These are phyloP conservation scores for Microcos paniculata DNA, from an alignment of 345 rosid genomes.

Conservation along the genomic window DNA sequence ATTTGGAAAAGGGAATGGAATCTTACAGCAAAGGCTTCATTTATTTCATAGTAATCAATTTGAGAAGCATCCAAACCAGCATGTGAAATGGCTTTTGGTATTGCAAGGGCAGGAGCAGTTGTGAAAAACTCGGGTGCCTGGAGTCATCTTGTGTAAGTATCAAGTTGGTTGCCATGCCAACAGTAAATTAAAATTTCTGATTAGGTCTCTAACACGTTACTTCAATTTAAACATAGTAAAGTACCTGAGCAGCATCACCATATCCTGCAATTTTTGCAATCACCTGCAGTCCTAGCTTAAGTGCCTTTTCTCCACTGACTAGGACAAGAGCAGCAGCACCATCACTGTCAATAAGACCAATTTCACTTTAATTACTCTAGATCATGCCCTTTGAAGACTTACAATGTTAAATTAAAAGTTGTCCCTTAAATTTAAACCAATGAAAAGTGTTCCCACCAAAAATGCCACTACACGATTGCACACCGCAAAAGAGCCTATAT, in stretches of 20 bases:
- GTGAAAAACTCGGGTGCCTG: slow-evolving; percentile 96
- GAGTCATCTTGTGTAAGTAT: slow-evolving; percentile 23
- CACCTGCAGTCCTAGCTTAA: slow-evolving; percentile 75
- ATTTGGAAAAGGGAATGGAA: background rate
- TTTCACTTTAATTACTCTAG: slow-evolving; percentile 16
- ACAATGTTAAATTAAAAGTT: background rate
- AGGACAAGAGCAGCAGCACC: slow-evolving; percentile 96
- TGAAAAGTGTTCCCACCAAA: background rate
- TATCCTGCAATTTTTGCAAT: slow-evolving; percentile 81
- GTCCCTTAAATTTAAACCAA: background rate
- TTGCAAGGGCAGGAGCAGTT: slow-evolving; percentile 93
- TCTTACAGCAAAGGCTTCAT: slow-evolving; percentile 97
- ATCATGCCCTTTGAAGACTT: background rate
- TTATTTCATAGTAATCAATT: slow-evolving; percentile 90
- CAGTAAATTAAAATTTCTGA: background rate
- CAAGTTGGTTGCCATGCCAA: slow-evolving; percentile 13
- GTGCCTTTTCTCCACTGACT: slow-evolving; percentile 85
- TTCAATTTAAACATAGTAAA: background rate
- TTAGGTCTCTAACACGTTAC: background rate
- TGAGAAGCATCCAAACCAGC: slow-evolving; percentile 83
- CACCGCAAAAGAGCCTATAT: background rate
- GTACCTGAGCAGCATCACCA: slow-evolving; percentile 98
- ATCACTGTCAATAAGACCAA: slow-evolving; percentile 53
- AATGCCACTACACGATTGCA: background rate
- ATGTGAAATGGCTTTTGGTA: slow-evolving; percentile 85